Evolutionary conservation across 2,329 filamentous ascomycete genomes (phyloP).

Genomic region (Beauveria caledonica): DNA sequence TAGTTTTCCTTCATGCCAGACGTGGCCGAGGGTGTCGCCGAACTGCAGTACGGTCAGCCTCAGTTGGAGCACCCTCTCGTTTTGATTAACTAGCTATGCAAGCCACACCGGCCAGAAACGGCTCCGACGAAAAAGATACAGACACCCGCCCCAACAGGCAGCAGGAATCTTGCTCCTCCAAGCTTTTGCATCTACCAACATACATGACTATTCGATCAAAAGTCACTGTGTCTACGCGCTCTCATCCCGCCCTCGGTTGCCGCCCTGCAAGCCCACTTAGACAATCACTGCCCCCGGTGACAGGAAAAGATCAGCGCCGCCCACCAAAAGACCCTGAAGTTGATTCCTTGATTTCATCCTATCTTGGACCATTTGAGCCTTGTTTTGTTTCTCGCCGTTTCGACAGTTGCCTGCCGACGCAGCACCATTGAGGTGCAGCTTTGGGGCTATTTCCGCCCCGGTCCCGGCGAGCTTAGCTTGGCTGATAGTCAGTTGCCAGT

Average conservation of each 20-base stretch:
- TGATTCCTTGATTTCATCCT: conserved; percentile 3
- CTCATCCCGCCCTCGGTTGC: not conserved
- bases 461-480: not conserved
- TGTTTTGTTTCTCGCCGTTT: not conserved
- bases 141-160: not conserved
- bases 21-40: not conserved
- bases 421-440: conserved; percentile 1
- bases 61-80: not conserved
- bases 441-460: not conserved
- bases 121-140: not conserved
- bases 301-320: conserved; percentile 3
- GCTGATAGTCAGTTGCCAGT: not conserved
- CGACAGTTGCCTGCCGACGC: not conserved
- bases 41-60: not conserved
- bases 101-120: conserved; percentile 8
- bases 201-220: not conserved
- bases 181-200: not conserved
- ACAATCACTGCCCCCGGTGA: not conserved
- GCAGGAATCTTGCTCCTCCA: not conserved
- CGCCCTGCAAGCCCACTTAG: conserved; percentile 1
- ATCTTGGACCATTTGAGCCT: not conserved
- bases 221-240: not conserved
- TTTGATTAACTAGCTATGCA: conserved; percentile 1
- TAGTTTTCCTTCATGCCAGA: not conserved
- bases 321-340: conserved; percentile 7